phyloP scores from a whole-genome alignment of 805 yeast species.

The Blastobotrys mokoenaii region DNA sequence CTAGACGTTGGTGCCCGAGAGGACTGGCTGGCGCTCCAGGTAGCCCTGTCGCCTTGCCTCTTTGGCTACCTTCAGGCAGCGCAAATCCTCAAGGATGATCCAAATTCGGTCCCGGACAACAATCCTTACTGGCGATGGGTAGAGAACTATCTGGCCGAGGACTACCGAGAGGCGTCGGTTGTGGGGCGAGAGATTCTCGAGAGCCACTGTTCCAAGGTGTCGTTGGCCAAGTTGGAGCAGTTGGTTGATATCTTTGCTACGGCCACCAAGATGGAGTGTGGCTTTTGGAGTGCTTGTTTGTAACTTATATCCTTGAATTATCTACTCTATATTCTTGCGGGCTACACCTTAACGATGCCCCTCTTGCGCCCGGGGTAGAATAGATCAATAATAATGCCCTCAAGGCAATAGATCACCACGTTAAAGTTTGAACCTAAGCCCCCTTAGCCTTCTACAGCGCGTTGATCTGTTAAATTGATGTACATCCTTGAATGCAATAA shows the following conservation, averaged over 20 bases:
- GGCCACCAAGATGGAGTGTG: constrained; percentile 53
- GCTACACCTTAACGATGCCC: not conserved
- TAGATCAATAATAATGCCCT: too few relatives aligned
- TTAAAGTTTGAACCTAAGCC: too few relatives aligned
- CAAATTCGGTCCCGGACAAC: constrained; percentile 14
- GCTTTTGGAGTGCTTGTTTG: constrained; percentile 49
- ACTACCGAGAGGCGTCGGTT: constrained; percentile 46
- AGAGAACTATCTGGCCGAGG: constrained; percentile 48
- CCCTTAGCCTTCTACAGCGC: too few relatives aligned
- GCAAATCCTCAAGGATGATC: constrained; percentile 28
- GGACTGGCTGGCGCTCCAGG: constrained; percentile 56
- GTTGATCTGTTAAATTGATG: too few relatives aligned
- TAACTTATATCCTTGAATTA: too few relatives aligned
- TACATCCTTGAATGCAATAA: too few relatives aligned
- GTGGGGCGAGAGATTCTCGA: constrained; percentile 45
- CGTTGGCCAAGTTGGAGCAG: constrained; percentile 39
- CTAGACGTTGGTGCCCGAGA: constrained; percentile 42
- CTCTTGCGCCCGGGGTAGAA: not conserved
- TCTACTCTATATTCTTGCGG: not conserved
- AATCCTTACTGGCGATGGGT: constrained; percentile 44
- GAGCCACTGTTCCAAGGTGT: constrained; percentile 32
- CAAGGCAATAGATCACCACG: too few relatives aligned
- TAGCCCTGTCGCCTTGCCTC: constrained; percentile 68
- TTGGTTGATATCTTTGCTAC: constrained; percentile 50
- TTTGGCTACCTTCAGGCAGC: constrained; percentile 62